Conservation (phyloP, 2,329 filamentous ascomycete species). For the Ambrosiella xylebori region DNA sequence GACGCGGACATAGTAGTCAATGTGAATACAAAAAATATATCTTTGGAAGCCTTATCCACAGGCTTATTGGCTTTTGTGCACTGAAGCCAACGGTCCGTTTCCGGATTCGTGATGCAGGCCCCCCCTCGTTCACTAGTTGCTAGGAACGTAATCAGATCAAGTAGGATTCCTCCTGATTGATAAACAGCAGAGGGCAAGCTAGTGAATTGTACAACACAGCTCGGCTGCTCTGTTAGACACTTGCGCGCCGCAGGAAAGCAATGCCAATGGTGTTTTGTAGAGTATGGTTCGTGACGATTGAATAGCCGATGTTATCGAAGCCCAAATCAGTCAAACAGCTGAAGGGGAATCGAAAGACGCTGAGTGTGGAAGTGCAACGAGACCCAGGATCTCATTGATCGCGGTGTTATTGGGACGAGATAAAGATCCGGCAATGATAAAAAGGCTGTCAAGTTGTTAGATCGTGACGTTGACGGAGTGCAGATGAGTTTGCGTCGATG, state of each 20-base stretch:
- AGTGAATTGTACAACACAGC: not conserved
- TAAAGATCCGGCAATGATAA: not conserved
- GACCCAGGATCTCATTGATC: slow-evolving; percentile 12
- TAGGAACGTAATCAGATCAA: slow-evolving; percentile 9
- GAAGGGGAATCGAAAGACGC: slow-evolving; percentile 11
- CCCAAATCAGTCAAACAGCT: slow-evolving; percentile 12
- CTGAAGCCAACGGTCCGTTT: not conserved
- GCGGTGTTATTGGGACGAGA: not conserved
- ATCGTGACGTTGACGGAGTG: not conserved
- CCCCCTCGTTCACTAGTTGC: not conserved
- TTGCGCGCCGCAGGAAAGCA: not conserved
- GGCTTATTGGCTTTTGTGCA: not conserved
- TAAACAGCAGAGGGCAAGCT: slow-evolving; percentile 4
- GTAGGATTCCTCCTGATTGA: slow-evolving; percentile 9
- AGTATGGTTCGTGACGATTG: not conserved
- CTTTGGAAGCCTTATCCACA: not conserved
- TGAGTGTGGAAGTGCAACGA: slow-evolving; percentile 9
- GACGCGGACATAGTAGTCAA: not conserved
- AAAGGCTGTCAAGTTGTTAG: not conserved
- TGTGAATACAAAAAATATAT: not conserved
- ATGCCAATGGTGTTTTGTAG: not conserved
- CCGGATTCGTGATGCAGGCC: slow-evolving; percentile 2
- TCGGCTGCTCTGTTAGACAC: not conserved
- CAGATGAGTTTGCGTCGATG: not conserved
- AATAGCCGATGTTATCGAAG: not conserved